Base-by-base conservation (phyloP, 2,329 filamentous ascomycete species). In the Sclerotinia borealis region DNA sequence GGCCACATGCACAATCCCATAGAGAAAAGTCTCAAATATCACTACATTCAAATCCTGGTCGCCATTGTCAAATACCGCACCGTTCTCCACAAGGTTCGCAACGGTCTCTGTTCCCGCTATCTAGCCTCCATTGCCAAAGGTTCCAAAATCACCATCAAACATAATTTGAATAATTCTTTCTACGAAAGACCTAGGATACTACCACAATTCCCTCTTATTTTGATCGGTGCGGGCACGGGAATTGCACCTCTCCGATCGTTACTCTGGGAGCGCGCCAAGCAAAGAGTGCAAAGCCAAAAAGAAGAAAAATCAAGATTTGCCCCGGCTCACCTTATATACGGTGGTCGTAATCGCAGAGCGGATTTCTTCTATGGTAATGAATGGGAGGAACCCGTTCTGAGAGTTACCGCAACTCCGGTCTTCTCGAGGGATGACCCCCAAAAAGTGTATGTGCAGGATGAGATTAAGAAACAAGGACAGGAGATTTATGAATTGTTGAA, bases 51-150 rank as follows among this genome's bases (percentile, higher is more conserved):
- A 61, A 80, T 97, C 4, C 79, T 96, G 4, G 84, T 93, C 48
- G 93, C 95, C 0, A 88, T 98, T 63, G 93, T 99, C 65, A 92
- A 93, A 73, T 98, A 96, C 76, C 86, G 87, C 67, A 96, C 93
- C 1, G 86, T 96, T 34, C 89, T 96, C 65, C 91, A 90, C 72
- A 89, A 90, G 66, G 88, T 90, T 3, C 85, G 95, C 22, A 84
- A 93, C 71, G 95, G 95, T 1, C 87, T 99, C 54, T 97, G 93
- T 75, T 96, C 95, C 6, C 85, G 91, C 29, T 98, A 97, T 73
- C 81, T 98, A 22, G 83, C 88, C 25, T 80, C 81, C 5, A 80
- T 98, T 83, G 82, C 1, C 85, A 86, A 11, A n/a, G 19, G 29
- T 47, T 54, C 48, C 25, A 22, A 22, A 36, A 22, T 50, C 43